Evolutionary conservation across 345 rosid genomes (phyloP), one percentile per base, ranked within the genome.

Genomic region (Brassica carinata): DNA sequence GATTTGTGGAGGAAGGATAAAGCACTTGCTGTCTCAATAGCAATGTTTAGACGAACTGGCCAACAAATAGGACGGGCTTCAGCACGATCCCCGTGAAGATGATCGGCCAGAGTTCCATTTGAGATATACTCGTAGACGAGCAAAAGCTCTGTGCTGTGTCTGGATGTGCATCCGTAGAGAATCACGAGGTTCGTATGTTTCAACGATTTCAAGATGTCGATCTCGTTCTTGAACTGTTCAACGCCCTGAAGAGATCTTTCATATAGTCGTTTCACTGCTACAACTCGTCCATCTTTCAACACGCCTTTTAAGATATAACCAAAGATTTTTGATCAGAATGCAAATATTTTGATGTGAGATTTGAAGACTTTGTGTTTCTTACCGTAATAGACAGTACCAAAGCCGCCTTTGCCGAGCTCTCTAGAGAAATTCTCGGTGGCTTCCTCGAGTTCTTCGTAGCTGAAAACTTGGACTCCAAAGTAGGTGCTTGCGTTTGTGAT

Each of bases 391-490:
- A 95, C 99, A 0, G 88, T 84, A 63, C 99, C 98, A 10, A 89
- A 95, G 55, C 99, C 99, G 34, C 99, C 99, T 27, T 91, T 93
- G 4, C 99, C 99, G 4, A 95, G 97, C 73, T 90, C 89, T 75
- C 85, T 90, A 6, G 96, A 88, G 51, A 95, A 94, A 84, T 85
- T 82, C 15, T 84, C 82, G 0, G 99, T 95, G 30, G 99, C 98
- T 85, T 91, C 88, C 66, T 87, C 93, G 1, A 95, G 97, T 67
- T 93, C 99, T 51, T 75, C 66, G 13, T 85, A 89, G 81, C 77
- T 90, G 78, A 90, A 95, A 71, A 92, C 86, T 81, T 87, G 89
- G 76, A 85, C 91, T 61, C 98, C 98, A 4, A 85, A 88, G 70
- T 91, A 94, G 72, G 68, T 61, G 80, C 91, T 89, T 14, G 89